phyloP scores from a whole-genome alignment of 164 flowering plant genomes.

The Kingdonia uniflora region DNA sequence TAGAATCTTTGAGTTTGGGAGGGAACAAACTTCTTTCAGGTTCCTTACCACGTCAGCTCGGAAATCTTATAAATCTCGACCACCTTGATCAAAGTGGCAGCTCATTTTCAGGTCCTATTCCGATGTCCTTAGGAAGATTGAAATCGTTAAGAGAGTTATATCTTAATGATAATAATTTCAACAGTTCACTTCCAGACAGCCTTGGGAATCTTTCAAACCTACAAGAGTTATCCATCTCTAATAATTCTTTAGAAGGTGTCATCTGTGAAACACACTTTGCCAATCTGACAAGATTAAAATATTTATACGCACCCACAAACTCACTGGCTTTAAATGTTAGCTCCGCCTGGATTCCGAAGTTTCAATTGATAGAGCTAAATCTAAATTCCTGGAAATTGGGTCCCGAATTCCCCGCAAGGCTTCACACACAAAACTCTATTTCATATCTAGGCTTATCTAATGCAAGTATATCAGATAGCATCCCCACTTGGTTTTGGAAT shows the following conservation, averaged over 20 bases:
- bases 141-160: too few species aligned
- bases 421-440: background rate
- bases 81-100: background rate
- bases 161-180: background rate
- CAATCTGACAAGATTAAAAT: background rate
- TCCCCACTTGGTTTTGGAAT: conserved; percentile 3
- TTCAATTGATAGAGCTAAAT: background rate
- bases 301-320: background rate
- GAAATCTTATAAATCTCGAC: background rate
- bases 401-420: background rate
- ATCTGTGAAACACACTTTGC: background rate
- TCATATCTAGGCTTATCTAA: background rate
- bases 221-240: background rate
- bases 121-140: background rate
- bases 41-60: background rate
- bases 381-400: background rate
- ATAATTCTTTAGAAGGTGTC: background rate
- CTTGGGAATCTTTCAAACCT: background rate
- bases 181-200: background rate
- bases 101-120: background rate
- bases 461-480: background rate
- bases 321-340: background rate
- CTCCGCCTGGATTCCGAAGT: background rate
- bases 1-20: background rate
- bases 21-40: background rate